Conservation (phyloP, 352 stramenopile genomes). For the Phytophthora foliorum region DNA sequence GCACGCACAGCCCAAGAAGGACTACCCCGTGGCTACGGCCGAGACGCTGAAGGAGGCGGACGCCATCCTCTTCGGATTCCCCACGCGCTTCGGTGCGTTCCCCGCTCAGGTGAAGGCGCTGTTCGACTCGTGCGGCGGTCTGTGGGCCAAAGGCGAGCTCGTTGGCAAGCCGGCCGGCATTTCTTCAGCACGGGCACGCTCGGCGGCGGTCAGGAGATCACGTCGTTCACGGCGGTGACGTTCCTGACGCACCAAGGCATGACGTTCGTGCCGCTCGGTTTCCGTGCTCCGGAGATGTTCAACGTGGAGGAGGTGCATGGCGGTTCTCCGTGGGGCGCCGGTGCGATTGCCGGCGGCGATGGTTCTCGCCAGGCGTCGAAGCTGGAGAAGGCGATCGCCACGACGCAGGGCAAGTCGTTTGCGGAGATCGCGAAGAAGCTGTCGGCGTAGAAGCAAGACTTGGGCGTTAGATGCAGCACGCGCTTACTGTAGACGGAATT, state of each 20-base stretch:
- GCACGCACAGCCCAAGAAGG: slow-evolving; percentile 74
- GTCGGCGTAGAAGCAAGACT: too few relatives aligned
- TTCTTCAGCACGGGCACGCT: slow-evolving; percentile 13
- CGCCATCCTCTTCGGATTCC: slow-evolving; percentile 23
- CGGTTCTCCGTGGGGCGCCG: slow-evolving; percentile 17
- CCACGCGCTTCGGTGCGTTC: slow-evolving; percentile 12
- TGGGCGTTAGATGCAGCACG: too few relatives aligned
- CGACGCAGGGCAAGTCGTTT: slow-evolving; percentile 26
- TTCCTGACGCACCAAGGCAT: slow-evolving; percentile 17
- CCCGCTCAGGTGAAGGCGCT: slow-evolving; percentile 18
- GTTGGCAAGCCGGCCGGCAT: slow-evolving; percentile 17
- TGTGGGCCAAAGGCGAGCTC: slow-evolving; percentile 6
- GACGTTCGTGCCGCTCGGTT: slow-evolving; percentile 13
- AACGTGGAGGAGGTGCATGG: slow-evolving; percentile 21
- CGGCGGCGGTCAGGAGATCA: slow-evolving; percentile 18
- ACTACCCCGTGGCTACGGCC: slow-evolving; percentile 55
- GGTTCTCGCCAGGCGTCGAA: slow-evolving; percentile 23
- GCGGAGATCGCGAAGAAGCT: slow-evolving; percentile 13
- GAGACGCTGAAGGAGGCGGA: slow-evolving; percentile 55
- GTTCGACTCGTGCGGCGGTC: slow-evolving; percentile 15
- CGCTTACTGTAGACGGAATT: too few relatives aligned
- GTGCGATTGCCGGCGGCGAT: slow-evolving; percentile 8
- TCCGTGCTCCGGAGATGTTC: slow-evolving; percentile 19
- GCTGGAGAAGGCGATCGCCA: slow-evolving; percentile 19
- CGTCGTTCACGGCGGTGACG: slow-evolving; percentile 16